A percentile compares a stretch with the other conserved stretches of the same genome.
Evolutionary conservation across 2,329 filamentous ascomycete species (phyloP).

Genomic region (Tolypocladium ophioglossoides): DNA sequence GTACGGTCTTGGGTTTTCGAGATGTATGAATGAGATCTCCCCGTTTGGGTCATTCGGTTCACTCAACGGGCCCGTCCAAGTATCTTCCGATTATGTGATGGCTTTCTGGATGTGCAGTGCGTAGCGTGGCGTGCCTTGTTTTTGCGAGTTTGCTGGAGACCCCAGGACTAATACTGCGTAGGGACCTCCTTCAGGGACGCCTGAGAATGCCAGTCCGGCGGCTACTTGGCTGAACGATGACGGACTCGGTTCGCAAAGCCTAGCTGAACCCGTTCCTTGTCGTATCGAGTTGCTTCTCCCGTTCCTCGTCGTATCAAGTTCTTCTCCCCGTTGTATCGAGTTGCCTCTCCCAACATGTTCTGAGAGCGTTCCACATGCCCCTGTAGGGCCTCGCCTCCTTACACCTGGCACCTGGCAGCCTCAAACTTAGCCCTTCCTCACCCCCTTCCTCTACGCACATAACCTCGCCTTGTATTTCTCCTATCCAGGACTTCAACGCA

Average conservation of each 20-base stretch:
- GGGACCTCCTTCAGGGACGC: no score
- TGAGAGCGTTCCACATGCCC: neutral
- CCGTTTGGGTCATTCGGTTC: conserved; percentile 26
- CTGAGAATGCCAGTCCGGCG: neutral
- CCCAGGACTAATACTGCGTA: neutral
- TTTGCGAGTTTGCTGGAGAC: neutral
- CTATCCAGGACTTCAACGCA: neutral
- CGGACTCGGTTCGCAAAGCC: neutral
- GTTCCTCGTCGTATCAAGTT: no score
- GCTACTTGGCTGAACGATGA: neutral
- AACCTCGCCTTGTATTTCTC: neutral
- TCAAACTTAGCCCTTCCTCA: neutral
- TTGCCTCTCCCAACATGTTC: no score
- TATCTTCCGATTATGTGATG: neutral
- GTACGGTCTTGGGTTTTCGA: conserved; percentile 29
- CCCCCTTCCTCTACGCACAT: neutral
- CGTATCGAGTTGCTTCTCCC: neutral
- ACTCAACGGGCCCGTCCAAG: conserved; percentile 20
- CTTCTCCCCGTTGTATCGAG: neutral
- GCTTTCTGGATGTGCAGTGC: neutral
- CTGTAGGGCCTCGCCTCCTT: no score
- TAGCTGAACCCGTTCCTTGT: neutral
- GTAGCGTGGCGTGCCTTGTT: neutral
- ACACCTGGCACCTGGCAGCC: neutral
- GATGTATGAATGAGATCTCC: conserved; percentile 31